A percentile compares a stretch with the other conserved stretches of the same genome.
Conservation (phyloP, 2,329 filamentous ascomycete genomes). For the Dactylellina drechsleri region DNA sequence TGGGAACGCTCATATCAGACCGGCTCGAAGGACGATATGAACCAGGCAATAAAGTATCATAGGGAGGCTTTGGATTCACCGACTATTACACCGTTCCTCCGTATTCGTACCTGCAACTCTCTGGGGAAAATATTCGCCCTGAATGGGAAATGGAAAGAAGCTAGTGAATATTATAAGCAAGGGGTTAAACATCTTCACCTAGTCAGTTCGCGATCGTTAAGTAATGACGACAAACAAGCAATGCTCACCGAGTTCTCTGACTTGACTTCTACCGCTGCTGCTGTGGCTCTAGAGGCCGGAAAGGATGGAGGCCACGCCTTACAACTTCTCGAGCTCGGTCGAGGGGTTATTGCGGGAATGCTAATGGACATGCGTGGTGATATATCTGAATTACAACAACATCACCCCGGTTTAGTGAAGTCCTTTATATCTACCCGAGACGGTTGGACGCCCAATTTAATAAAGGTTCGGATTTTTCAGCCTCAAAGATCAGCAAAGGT, state of each 20-base stretch:
- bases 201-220: background rate
- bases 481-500: background rate
- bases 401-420: background rate
- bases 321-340: constrained; percentile 4
- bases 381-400: background rate
- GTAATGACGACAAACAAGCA: background rate
- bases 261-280: constrained; percentile 55
- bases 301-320: constrained; percentile 24
- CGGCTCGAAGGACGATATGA: background rate
- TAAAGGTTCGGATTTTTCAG: background rate
- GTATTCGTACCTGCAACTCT: background rate
- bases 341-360: constrained; percentile 1
- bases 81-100: background rate
- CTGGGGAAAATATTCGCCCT: background rate
- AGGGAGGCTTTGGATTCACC: background rate
- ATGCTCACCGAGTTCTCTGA: constrained; percentile 28
- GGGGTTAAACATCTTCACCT: background rate
- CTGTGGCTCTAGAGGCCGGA: constrained; percentile 51
- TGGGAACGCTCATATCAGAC: too few species aligned
- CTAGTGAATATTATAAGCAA: background rate
- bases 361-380: constrained; percentile 2
- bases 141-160: background rate
- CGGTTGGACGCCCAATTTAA: constrained; percentile 3
- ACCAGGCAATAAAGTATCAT: background rate
- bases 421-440: constrained; percentile 31